Percentiles rank a stretch among this genome's conserved stretches.
phyloP scores from a whole-genome alignment of 2,329 filamentous ascomycete genomes.

The Sordariomycetes sp. region DNA sequence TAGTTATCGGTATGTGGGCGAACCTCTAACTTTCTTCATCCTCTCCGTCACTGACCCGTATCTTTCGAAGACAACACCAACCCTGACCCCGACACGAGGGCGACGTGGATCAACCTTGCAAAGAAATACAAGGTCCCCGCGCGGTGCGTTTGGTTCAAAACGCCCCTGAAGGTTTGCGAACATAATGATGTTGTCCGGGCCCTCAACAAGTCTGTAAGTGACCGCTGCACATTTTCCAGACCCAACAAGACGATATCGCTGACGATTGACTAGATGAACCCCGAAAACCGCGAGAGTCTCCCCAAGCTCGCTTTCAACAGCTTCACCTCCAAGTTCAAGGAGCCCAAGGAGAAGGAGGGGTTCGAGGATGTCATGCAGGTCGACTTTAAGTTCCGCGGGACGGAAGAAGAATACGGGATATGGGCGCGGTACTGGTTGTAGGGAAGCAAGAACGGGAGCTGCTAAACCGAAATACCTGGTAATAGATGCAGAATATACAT shows the following conservation, averaged over 20 bases:
- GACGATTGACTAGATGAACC: slow-evolving; percentile 49
- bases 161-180: slow-evolving; percentile 53
- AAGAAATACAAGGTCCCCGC: slow-evolving; percentile 58
- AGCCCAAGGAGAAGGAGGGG: slow-evolving; percentile 62
- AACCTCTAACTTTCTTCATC: neutral
- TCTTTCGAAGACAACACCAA: slow-evolving; percentile 77
- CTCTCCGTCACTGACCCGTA: neutral
- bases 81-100: slow-evolving; percentile 61
- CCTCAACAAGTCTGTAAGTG: slow-evolving; percentile 33
- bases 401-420: slow-evolving; percentile 49
- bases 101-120: slow-evolving; percentile 68
- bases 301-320: slow-evolving; percentile 70
- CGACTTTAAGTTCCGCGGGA: slow-evolving; percentile 64
- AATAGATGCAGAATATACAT: too few species aligned
- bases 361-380: slow-evolving; percentile 69
- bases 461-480: too few species aligned
- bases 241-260: neutral
- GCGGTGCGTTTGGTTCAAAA: slow-evolving; percentile 76
- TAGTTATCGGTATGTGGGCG: slow-evolving; percentile 58
- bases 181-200: slow-evolving; percentile 84
- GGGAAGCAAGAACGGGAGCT: too few species aligned
- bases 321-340: slow-evolving; percentile 59
- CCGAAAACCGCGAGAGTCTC: slow-evolving; percentile 61
- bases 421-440: slow-evolving; percentile 65
- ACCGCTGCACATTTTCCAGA: slow-evolving; percentile 1